Evolutionary conservation across 1,284 basidiomycete species (phyloP), one percentile per base, ranked within the genome.

Genomic region (Xerocomus nothofagi): DNA sequence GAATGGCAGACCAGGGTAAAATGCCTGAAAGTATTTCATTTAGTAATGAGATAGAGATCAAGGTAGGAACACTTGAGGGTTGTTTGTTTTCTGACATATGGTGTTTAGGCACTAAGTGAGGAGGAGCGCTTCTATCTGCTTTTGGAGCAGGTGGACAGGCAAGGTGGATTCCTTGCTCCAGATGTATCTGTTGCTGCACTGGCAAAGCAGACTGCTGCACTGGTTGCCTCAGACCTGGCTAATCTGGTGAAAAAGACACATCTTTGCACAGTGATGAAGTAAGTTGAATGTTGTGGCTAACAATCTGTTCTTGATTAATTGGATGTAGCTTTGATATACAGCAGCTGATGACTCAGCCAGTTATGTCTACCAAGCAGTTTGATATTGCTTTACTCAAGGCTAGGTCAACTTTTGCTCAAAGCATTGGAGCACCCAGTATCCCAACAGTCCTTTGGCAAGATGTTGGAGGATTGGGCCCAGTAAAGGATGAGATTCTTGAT

Each of bases 371-470:
- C 0, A 74, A 74, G 21, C 93, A 98, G 60, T 84, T 97, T 56
- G 81, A 88, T 4, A 55, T 65, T 5, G 93, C 93, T 0, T 74
- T 99, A 11, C 75, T 77, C n/a, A 82, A 85, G 55, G 88, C 91
- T 5, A 78, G 94, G 48, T 74, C 81, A 12, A 81, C 85, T 1
- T 97, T 97, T 71, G 90, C 91, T 15, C 91, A 95, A 64, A 93
- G 81, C 61, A 97, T 99, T 49, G 96, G 96, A 12, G 93, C 94
- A 17, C 97, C 97, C 0, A 95, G 91, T 62, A 99, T 99, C 44
- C 97, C 97, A 1, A 91, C 84, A 55, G 95, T 99, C 0, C 84
- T 91, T 0, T 99, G 97, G 97, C 93, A 98, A 70, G 97, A 99
- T 66, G 89, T 99, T 14, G 97, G 97, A 34, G 97, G 97, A 7